Conservation (phyloP, 2,329 filamentous ascomycete genomes). For the Arthrocladium fulminans region DNA sequence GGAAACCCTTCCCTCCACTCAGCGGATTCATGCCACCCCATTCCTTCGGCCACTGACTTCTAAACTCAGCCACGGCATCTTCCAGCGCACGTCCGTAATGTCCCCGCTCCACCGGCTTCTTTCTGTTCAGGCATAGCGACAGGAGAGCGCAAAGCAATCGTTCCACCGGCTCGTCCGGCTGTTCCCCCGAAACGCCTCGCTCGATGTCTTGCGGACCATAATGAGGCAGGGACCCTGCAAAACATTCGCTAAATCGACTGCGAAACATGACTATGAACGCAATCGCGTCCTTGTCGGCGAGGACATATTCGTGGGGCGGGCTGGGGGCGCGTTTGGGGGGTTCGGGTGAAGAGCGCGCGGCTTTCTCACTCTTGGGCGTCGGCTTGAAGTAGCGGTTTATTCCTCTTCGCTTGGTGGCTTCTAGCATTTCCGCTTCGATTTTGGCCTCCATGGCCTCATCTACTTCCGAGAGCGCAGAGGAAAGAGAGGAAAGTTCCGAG, state of each 20-base stretch:
- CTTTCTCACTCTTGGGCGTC: slow-evolving; percentile 26
- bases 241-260: slow-evolving; percentile 80
- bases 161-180: slow-evolving; percentile 78
- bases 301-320: slow-evolving; percentile 78
- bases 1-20: slow-evolving; percentile 69
- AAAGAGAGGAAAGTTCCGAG: slow-evolving; percentile 50
- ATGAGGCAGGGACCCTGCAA: slow-evolving; percentile 77
- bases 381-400: slow-evolving; percentile 42
- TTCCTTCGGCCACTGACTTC: slow-evolving; percentile 73
- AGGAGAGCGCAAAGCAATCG: slow-evolving; percentile 82
- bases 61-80: slow-evolving; percentile 78
- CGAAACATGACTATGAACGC: slow-evolving; percentile 99
- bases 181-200: slow-evolving; percentile 65
- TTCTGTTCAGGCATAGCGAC: slow-evolving; percentile 82
- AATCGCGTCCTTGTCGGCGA: slow-evolving; percentile 86
- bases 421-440: slow-evolving; percentile 16
- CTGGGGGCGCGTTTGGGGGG: slow-evolving; percentile 74
- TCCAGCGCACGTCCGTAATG: slow-evolving; percentile 91
- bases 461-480: slow-evolving; percentile 51
- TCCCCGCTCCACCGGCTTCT: slow-evolving; percentile 96
- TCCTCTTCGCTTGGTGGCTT: slow-evolving; percentile 31
- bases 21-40: slow-evolving; percentile 83
- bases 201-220: slow-evolving; percentile 95
- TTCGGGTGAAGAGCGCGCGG: slow-evolving; percentile 50
- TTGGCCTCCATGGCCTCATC: slow-evolving; percentile 43